These are phyloP conservation scores for Aphanomyces astaci DNA, from an alignment of 352 stramenopile genomes.

Conservation along the genomic window DNA sequence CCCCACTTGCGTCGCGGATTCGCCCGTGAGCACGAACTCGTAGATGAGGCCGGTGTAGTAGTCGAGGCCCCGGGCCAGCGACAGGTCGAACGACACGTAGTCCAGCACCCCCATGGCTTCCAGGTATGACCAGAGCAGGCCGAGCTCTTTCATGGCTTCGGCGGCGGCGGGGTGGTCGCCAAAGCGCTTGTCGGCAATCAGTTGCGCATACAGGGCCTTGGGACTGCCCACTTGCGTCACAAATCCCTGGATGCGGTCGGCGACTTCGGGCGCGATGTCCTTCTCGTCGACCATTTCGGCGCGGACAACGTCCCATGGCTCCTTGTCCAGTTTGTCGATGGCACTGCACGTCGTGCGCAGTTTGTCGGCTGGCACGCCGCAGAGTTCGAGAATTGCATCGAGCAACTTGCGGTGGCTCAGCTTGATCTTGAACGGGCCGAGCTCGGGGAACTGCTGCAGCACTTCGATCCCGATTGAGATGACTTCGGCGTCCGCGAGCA, in stretches of 20 bases:
- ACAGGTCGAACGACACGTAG: constrained; percentile 94
- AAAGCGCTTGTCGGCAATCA: constrained; percentile 79
- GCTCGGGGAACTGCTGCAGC: constrained; percentile 76
- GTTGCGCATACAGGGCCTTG: constrained; percentile 74
- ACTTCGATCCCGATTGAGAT: constrained; percentile 92
- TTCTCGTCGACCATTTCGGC: constrained; percentile 97
- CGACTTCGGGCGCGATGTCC: constrained; percentile 83
- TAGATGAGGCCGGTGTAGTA: constrained; percentile 99
- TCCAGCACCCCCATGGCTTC: constrained; percentile 95
- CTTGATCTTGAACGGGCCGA: constrained; percentile 94
- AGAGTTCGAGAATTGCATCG: constrained; percentile 97
- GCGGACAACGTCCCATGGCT: constrained; percentile 85
- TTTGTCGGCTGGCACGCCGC: constrained; percentile 93
- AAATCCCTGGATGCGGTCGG: constrained; percentile 92
- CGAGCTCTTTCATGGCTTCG: constrained; percentile 88
- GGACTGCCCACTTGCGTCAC: constrained; percentile 86
- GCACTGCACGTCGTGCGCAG: constrained; percentile 96
- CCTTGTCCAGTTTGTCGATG: constrained; percentile 99
- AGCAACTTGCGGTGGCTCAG: constrained; percentile 96
- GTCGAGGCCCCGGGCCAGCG: constrained; percentile 94
- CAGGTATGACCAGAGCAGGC: constrained; percentile 95
- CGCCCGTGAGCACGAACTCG: constrained; percentile 93
- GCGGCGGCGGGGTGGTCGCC: constrained; percentile 80
- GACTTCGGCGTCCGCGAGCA: constrained; percentile 96
- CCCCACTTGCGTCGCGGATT: constrained; percentile 86